Evolutionary conservation across 1,284 basidiomycete species (phyloP).

Genomic region (Cutaneotrichosporon arboriforme): DNA sequence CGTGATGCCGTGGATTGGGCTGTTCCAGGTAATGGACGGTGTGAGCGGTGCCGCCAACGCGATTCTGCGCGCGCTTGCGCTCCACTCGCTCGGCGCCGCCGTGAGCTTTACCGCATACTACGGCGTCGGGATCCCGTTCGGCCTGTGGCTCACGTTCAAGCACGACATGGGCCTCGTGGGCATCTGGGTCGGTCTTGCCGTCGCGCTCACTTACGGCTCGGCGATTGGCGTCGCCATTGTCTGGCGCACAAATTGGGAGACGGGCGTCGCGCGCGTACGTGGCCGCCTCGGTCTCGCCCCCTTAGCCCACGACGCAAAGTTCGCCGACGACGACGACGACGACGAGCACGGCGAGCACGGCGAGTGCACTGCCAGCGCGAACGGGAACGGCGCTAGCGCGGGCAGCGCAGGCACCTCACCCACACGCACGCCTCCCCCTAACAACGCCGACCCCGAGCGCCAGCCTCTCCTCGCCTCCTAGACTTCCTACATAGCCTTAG

Average conservation of each 20-base stretch:
- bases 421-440: no score
- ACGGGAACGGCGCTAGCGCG: not conserved
- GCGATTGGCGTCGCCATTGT: slow-evolving; percentile 43
- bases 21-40: slow-evolving; percentile 69
- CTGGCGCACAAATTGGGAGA: slow-evolving; percentile 48
- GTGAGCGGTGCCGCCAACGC: slow-evolving; percentile 64
- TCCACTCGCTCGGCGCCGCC: slow-evolving; percentile 51
- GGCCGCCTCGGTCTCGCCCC: slow-evolving; percentile 36
- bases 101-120: slow-evolving; percentile 53
- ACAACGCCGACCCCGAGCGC: no score
- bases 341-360: not conserved
- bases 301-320: slow-evolving; percentile 13
- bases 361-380: not conserved
- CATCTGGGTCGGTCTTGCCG: slow-evolving; percentile 51
- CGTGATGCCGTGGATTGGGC: slow-evolving; percentile 63
- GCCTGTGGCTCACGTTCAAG: slow-evolving; percentile 50
- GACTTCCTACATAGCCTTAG: no score
- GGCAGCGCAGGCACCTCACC: no score
- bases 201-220: slow-evolving; percentile 48
- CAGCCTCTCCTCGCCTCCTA: no score
- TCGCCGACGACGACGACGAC: slow-evolving; percentile 8
- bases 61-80: slow-evolving; percentile 70
- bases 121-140: slow-evolving; percentile 50
- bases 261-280: slow-evolving; percentile 45
- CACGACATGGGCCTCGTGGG: slow-evolving; percentile 44